Evolutionary conservation across 768 basidiomycete species (phyloP), one percentile per base, ranked within the genome.

Genomic region (Mrakia gelida): DNA sequence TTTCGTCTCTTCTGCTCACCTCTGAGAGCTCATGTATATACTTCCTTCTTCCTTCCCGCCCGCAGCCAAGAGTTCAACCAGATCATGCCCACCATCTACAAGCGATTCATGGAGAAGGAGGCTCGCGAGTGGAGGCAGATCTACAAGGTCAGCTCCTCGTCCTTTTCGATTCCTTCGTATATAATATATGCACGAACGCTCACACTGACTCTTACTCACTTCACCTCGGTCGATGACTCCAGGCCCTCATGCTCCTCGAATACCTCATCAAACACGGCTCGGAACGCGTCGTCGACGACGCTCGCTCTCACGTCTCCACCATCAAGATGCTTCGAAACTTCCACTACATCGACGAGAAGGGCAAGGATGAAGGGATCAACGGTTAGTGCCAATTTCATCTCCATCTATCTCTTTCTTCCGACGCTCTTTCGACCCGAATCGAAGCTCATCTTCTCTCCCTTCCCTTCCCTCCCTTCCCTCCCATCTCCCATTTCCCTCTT

Each of bases 91-190:
- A 90, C 90, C 82, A 70, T 72, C 59, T 75, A 74, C 70, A 79
- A 77, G 13, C 89, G 94, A 38, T 97, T 96, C 84, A 96, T 95
- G 91, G 93, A 98, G 85, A 98, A 98, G 86, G 97, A 99, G 85
- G 97, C 97, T 0, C 87, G 92, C 30, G 93, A 99, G 83, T 99
- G 97, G 97, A 88, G 97, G 52, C 95, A 99, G 84, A 98, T 99
- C 77, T 99, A 99, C 89, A 99, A 99, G 88, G 94, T 90, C 59
- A 28, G 86, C 75, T 63, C 49, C 75, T 41, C 78, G 68, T 13
- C 41, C 32, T 15, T 26, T n/a, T 10, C 26, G 28, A 2, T 43
- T 6, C 1, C n/a, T 59, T 28, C 16, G 59, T 71, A 56, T 45
- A 28, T 41, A 56, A n/a, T n/a, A n/a, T n/a, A n/a, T n/a, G n/a